These are phyloP conservation scores for Cryphonectria japonica DNA, from an alignment of 2,329 filamentous ascomycete species.

Conservation along the genomic window DNA sequence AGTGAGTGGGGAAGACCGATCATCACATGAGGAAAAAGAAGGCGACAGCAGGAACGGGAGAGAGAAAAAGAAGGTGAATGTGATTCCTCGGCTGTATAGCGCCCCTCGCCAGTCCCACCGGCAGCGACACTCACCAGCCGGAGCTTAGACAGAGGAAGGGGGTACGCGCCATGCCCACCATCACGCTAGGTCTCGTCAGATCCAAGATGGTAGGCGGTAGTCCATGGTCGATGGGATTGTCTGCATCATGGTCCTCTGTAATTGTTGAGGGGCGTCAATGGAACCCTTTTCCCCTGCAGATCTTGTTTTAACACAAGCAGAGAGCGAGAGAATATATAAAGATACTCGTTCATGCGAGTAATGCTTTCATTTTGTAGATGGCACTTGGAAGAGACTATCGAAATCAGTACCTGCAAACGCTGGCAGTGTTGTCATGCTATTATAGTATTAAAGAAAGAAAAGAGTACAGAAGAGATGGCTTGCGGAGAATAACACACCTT, in stretches of 20 bases:
- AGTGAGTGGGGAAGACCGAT: not conserved
- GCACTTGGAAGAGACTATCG: not conserved
- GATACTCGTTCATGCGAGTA: not conserved
- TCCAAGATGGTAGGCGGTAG: not conserved
- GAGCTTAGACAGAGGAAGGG: not conserved
- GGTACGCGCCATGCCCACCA: not conserved
- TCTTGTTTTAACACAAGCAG: not conserved
- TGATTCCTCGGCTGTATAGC: slow-evolving; percentile 14
- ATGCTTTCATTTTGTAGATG: not conserved
- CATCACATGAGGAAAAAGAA: not conserved
- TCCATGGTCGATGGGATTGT: not conserved
- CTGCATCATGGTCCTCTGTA: not conserved
- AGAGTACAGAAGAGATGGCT: not conserved
- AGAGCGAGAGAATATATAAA: not conserved
- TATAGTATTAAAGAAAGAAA: not conserved
- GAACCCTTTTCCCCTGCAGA: not conserved
- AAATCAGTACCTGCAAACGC: not conserved
- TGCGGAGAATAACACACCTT: not conserved
- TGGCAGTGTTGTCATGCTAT: not conserved
- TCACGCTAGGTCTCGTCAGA: not conserved
- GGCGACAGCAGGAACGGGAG: not conserved
- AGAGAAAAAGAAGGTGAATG: not conserved
- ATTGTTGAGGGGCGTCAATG: not conserved
- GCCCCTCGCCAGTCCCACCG: not conserved
- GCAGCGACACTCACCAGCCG: not conserved